Evolutionary conservation across 169 alveolate genomes (phyloP).

Genomic region (Babesia sp.): DNA sequence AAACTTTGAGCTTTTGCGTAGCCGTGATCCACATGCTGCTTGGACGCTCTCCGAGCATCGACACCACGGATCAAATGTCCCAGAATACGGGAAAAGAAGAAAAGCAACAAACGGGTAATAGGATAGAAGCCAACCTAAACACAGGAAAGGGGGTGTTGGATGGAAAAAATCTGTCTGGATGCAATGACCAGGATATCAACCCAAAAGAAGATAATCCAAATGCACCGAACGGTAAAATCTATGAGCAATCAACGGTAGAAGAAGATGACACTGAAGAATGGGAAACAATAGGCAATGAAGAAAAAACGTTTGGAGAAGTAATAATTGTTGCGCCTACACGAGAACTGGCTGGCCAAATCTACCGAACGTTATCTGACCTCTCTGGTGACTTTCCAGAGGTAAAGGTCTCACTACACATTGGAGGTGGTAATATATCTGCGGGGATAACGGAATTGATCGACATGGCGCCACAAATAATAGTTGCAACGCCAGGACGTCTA

Average conservation of each 20-base stretch:
- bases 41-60: neutral
- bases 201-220: too few species aligned
- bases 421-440: slow-evolving; percentile 44
- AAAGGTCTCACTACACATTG: slow-evolving; percentile 23
- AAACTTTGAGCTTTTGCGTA: slow-evolving; percentile 74
- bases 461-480: slow-evolving; percentile 44
- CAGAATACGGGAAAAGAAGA: slow-evolving; percentile 14
- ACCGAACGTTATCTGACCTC: slow-evolving; percentile 28
- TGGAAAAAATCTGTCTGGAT: too few species aligned
- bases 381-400: slow-evolving; percentile 10
- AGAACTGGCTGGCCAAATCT: slow-evolving; percentile 76
- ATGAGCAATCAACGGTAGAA: too few species aligned
- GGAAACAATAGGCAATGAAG: neutral
- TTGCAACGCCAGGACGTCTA: slow-evolving; percentile 79
- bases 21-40: slow-evolving; percentile 53
- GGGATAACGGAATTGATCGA: slow-evolving; percentile 41
- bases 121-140: neutral
- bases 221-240: too few species aligned
- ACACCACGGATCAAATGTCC: neutral
- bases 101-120: neutral
- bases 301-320: slow-evolving; percentile 55
- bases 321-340: slow-evolving; percentile 76
- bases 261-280: neutral
- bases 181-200: too few species aligned
- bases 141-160: neutral